These are phyloP conservation scores for Carex kokanica DNA, from an alignment of 176 grass and related monocot species.

Conservation along the genomic window DNA sequence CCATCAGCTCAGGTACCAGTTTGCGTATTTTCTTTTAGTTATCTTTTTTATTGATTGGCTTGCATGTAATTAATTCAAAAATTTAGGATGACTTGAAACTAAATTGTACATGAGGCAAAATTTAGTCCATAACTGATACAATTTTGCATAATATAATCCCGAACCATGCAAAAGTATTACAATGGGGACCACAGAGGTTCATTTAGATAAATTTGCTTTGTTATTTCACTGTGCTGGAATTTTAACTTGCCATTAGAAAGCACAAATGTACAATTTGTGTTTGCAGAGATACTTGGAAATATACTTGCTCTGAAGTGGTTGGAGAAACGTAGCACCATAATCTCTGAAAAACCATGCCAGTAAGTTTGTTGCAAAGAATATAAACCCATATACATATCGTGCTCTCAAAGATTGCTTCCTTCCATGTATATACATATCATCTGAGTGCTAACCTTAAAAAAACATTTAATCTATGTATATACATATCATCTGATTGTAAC, in stretches of 20 bases:
- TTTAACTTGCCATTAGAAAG: neutral
- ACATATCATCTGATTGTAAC: too few relatives aligned
- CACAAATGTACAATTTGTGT: neutral
- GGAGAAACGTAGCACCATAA: slow-evolving; percentile 71
- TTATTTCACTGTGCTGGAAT: neutral
- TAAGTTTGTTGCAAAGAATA: slow-evolving; percentile 87
- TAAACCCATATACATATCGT: slow-evolving; percentile 66
- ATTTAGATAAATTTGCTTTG: neutral
- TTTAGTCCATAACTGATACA: neutral
- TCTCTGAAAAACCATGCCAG: slow-evolving; percentile 93
- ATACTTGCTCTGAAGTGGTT: slow-evolving; percentile 53
- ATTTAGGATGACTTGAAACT: neutral
- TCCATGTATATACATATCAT: slow-evolving; percentile 24
- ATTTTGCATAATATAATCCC: neutral
- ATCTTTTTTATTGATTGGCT: neutral
- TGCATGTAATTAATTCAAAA: neutral
- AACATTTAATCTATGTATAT: too few relatives aligned
- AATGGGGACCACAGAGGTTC: neutral
- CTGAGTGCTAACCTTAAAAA: too few relatives aligned
- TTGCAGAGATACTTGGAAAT: neutral
- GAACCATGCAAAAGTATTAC: neutral
- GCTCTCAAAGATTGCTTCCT: slow-evolving; percentile 59
- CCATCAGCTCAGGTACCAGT: neutral
- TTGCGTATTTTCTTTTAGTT: neutral
- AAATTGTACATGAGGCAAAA: neutral